Conservation (phyloP, 2,329 filamentous ascomycete genomes). For the Aspergillus sp. region DNA sequence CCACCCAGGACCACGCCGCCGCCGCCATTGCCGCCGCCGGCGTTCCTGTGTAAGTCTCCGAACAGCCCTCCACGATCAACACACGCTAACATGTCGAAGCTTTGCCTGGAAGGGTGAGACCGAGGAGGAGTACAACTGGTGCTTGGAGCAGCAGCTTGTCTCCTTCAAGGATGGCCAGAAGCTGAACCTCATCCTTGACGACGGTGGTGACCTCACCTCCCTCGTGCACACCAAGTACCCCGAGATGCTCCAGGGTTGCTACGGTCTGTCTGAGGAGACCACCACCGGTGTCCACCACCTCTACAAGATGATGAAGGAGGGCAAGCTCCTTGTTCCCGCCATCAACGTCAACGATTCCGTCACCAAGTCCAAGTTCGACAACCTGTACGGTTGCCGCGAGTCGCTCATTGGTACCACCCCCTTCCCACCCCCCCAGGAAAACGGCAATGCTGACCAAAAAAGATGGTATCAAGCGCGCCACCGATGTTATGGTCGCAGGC, state of each 20-base stretch:
- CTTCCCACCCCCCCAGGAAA: no score
- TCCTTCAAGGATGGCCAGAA: slow-evolving; percentile 96
- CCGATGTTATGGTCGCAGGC: slow-evolving; percentile 99
- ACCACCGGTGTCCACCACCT: slow-evolving; percentile 99
- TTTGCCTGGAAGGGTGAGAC: slow-evolving; percentile 88
- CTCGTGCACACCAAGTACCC: slow-evolving; percentile 98
- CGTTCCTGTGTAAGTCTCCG: slow-evolving; percentile 67
- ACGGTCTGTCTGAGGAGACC: slow-evolving; percentile 98
- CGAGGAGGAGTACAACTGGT: slow-evolving; percentile 99
- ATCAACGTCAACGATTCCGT: slow-evolving; percentile 99
- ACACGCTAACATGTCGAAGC: slow-evolving; percentile 26
- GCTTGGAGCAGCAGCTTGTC: slow-evolving; percentile 93
- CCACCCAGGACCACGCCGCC: slow-evolving; percentile 96
- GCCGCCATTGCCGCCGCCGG: slow-evolving; percentile 93
- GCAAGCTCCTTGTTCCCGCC: slow-evolving; percentile 83
- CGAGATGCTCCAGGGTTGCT: slow-evolving; percentile 97
- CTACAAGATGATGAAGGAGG: slow-evolving; percentile 94
- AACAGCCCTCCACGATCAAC: slow-evolving; percentile 20
- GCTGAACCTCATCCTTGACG: slow-evolving; percentile 98
- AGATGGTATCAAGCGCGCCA: slow-evolving; percentile 98
- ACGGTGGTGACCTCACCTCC: slow-evolving; percentile 93
- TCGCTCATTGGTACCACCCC: slow-evolving; percentile 67
- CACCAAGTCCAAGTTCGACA: slow-evolving; percentile 99
- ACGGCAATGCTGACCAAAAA: no score
- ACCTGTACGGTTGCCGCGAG: slow-evolving; percentile 99